Evolutionary conservation across 345 rosid genomes (phyloP).

Genomic region (Bretschneidera sinensis): DNA sequence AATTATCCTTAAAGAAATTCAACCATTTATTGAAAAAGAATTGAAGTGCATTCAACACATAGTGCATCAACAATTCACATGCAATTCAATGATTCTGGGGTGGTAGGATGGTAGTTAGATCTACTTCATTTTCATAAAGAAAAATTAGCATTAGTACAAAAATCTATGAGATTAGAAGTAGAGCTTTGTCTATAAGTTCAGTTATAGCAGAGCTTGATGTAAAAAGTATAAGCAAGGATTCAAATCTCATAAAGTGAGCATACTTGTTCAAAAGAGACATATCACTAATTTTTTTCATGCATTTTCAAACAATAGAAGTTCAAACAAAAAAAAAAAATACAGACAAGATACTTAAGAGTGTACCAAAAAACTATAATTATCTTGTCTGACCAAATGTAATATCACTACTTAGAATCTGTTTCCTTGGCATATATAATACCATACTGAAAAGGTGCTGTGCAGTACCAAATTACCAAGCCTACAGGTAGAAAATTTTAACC

Average conservation of each 20-base stretch:
- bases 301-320: background rate
- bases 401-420: background rate
- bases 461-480: background rate
- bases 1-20: background rate
- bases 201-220: too few relatives aligned
- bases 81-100: too few relatives aligned
- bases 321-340: background rate
- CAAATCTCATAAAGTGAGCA: too few relatives aligned
- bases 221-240: too few relatives aligned
- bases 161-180: too few relatives aligned
- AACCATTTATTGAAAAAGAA: background rate
- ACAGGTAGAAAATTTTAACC: background rate
- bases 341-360: background rate
- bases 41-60: background rate
- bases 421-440: background rate
- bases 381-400: slow-evolving; percentile 4
- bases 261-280: background rate
- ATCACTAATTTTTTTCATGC: background rate
- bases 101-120: too few relatives aligned
- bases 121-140: too few relatives aligned
- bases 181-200: too few relatives aligned
- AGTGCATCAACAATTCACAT: background rate
- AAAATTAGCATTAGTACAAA: too few relatives aligned
- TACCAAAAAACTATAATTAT: too few relatives aligned
- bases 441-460: background rate